phyloP scores from a whole-genome alignment of 1,284 basidiomycete species.

The Anthracocystis setariae region DNA sequence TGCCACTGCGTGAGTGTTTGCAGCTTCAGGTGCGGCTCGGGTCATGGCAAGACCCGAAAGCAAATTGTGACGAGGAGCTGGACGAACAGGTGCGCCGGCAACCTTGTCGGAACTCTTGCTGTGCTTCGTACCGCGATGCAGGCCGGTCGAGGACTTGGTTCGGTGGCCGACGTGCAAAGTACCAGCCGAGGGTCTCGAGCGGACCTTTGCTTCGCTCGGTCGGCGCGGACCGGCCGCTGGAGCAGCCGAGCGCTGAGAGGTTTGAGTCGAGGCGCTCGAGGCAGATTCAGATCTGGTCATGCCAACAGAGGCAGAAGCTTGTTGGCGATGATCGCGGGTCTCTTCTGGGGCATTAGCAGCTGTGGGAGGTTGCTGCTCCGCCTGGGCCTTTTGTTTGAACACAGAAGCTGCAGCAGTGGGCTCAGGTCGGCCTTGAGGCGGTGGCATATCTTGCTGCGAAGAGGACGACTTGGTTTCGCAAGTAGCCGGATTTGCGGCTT shows the following conservation, averaged over 20 bases:
- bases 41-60: conserved; percentile 51
- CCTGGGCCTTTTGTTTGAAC: conserved; percentile 30
- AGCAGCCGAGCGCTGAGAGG: conserved; percentile 31
- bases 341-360: conserved; percentile 1
- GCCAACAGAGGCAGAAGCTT: conserved; percentile 12
- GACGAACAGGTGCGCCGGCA: conserved; percentile 24
- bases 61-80: conserved; percentile 37
- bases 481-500: background rate
- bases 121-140: conserved; percentile 41
- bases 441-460: conserved; percentile 40
- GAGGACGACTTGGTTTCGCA: conserved; percentile 5
- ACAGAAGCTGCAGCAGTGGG: conserved; percentile 36
- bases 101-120: conserved; percentile 50
- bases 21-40: conserved; percentile 35
- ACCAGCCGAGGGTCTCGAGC: conserved; percentile 7
- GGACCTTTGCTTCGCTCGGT: conserved; percentile 29
- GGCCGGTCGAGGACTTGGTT: conserved; percentile 40
- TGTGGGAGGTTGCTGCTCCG: conserved; percentile 7
- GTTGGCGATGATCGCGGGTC: background rate
- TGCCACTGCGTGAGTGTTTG: conserved; percentile 23
- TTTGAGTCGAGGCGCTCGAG: conserved; percentile 39
- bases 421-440: conserved; percentile 26
- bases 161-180: conserved; percentile 37
- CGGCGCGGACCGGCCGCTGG: conserved; percentile 21
- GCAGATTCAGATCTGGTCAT: conserved; percentile 44